phyloP scores from a whole-genome alignment of 768 basidiomycete genomes.

The Termitomyces titanicus region DNA sequence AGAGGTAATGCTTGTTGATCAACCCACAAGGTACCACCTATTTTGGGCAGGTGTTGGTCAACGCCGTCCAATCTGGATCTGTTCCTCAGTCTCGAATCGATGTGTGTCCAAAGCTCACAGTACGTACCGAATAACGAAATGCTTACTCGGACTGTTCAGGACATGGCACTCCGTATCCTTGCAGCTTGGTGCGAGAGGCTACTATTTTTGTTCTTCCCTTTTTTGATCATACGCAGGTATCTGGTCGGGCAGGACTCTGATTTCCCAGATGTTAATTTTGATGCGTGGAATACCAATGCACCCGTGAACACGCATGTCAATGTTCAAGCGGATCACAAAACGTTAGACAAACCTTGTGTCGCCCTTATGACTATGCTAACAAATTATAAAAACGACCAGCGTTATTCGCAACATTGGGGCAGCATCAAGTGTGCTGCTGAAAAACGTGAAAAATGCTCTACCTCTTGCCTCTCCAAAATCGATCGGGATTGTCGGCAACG shows the following conservation, averaged over 20 bases:
- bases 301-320: constrained; percentile 44
- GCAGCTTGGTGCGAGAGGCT: constrained; percentile 34
- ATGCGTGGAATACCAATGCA: constrained; percentile 39
- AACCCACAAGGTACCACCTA: constrained; percentile 35
- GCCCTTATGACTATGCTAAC: not conserved
- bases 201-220: not conserved
- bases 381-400: constrained; percentile 21
- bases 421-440: constrained; percentile 60
- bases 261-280: constrained; percentile 47
- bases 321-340: constrained; percentile 56
- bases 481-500: constrained; percentile 57
- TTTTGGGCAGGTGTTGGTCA: constrained; percentile 58
- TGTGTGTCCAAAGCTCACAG: constrained; percentile 20
- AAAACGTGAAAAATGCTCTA: constrained; percentile 45
- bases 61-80: constrained; percentile 55
- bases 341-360: constrained; percentile 20
- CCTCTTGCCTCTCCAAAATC: constrained; percentile 43
- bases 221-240: constrained; percentile 24
- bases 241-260: constrained; percentile 52
- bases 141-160: constrained; percentile 15
- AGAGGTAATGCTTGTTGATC: not conserved
- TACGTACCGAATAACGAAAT: not conserved
- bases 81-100: constrained; percentile 59
- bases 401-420: constrained; percentile 58
- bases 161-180: constrained; percentile 44